Base-by-base conservation (phyloP, 495 filamentous ascomycete genomes). In the Neurospora africana region DNA sequence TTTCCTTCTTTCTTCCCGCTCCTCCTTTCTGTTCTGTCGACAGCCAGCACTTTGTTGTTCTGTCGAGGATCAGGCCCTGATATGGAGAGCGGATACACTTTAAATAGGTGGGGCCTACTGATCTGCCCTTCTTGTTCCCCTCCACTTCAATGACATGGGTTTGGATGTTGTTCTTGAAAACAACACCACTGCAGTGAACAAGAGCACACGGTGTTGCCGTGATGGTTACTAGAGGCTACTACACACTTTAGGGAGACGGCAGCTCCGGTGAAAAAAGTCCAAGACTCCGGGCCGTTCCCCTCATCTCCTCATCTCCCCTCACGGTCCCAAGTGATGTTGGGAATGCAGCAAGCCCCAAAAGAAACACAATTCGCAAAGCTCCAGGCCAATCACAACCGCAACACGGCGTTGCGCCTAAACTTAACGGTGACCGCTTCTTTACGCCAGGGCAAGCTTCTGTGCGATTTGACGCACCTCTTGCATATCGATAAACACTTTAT, bases 361-460 rank as follows among this genome's bases (percentile, higher is more conserved):
- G 23, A 61, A 23, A 61, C 13, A 61, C 53, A 33, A 33, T 61
- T 33, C 53, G 53, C 53, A 61, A 61, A 61, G 23, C 53, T 17
- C 15, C 53, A 61, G 15, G 53, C 53, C 53, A 61, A 61, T 61
- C 27, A 61, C 27, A 71, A 39, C 71, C 82, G 39, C 75, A 81
- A 47, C 68, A 75, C 30, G 72, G 71, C 21, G 40, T 84, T 72
- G 77, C 78, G 15, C 78, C 76, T 19, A 76, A 81, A 72, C 78
- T 39, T 13, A 76, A 79, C 70, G 78, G 78, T 4, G 44, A 73
- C 19, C 72, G 77, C 68, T 68, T 72, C 19, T 79, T 77, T 71
- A 74, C 27, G 27, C 53, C 53, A 65, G 53, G 13, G 53, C 53
- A 33, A 65, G 53, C 53, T 65, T 61, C 53, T 61, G 27, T 33